phyloP scores from a whole-genome alignment of 192 early-diverging fungal species.

The Coemansia sp. region DNA sequence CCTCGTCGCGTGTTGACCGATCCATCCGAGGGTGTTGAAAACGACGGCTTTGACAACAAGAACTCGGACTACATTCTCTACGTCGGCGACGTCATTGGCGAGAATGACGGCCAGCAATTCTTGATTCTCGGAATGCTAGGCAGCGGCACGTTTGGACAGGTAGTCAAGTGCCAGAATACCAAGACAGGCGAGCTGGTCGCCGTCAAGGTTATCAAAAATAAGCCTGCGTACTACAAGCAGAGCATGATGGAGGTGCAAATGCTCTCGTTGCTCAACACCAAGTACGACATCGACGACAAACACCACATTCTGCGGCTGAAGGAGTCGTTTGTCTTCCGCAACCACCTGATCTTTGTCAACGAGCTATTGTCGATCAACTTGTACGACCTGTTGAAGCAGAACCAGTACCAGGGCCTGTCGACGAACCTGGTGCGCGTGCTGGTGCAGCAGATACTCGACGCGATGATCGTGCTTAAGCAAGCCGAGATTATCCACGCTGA shows the following conservation, averaged over 20 bases:
- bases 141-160: constrained; percentile 98
- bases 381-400: constrained; percentile 98
- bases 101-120: constrained; percentile 88
- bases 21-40: constrained; percentile 86
- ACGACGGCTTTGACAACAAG: constrained; percentile 94
- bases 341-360: constrained; percentile 96
- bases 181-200: constrained; percentile 92
- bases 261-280: constrained; percentile 88
- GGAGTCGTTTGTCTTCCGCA: constrained; percentile 91
- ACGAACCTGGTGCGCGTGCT: constrained; percentile 94
- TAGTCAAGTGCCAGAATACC: constrained; percentile 93
- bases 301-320: constrained; percentile 89
- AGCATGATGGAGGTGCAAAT: constrained; percentile 97
- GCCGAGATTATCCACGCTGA: constrained; percentile 97
- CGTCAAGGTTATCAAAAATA: constrained; percentile 99
- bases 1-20: constrained; percentile 94
- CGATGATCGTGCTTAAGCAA: constrained; percentile 83
- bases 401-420: constrained; percentile 92
- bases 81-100: constrained; percentile 97
- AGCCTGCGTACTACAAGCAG: constrained; percentile 96
- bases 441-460: constrained; percentile 91
- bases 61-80: constrained; percentile 97
- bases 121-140: constrained; percentile 93
- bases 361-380: constrained; percentile 97
- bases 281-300: constrained; percentile 84